Base-by-base conservation (phyloP, 805 yeast species). In the Pichia membranifaciens region DNA sequence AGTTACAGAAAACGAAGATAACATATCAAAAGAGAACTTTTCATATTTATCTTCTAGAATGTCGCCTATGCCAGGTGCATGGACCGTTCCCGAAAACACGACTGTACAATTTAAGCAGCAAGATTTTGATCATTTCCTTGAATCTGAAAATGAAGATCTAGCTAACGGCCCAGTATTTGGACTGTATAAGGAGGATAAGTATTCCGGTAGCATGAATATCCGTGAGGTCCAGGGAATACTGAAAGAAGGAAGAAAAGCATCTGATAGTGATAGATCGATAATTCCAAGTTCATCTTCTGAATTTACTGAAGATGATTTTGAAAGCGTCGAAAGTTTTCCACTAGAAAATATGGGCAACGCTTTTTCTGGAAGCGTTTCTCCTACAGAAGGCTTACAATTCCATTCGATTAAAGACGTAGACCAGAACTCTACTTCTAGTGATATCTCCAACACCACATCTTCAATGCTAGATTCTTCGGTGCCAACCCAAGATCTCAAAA, bases 21-120 rank as follows among this genome's bases (percentile, higher is more conserved):
- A 38, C 41, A 51, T 54, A 2, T 50, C 58, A 5, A 55, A 53
- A 29, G 57, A 53, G 23, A 66, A 62, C 38, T 64, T 56, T 48
- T 54, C 56, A 3, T 58, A 62, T 36, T 48, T 60, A 2, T 38
- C 56, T 3, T 55, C 57, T 5, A 58, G 57, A 40, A 34, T 58
- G 21, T 60, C 62, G 4, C 61, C 63, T 31, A 57, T 57, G 57
- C 61, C 66, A 13, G 62, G 63, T 6, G 55, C 62, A 5, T 62
- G 65, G 68, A 52, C 55, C 9, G 41, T 47, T 12, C 54, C 50
- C 25, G 52, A 54, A 23, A 47, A 47, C 12, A 48, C 43, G 10
- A 25, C 7, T 25, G 29, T 25, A 12, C 25, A 22, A 9, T 28
- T 34, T 28, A 43, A 38, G 20, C 41, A 38, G 15, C 32, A 31